Conservation (phyloP, 1,284 basidiomycete genomes). For the Phylloporus sp. region DNA sequence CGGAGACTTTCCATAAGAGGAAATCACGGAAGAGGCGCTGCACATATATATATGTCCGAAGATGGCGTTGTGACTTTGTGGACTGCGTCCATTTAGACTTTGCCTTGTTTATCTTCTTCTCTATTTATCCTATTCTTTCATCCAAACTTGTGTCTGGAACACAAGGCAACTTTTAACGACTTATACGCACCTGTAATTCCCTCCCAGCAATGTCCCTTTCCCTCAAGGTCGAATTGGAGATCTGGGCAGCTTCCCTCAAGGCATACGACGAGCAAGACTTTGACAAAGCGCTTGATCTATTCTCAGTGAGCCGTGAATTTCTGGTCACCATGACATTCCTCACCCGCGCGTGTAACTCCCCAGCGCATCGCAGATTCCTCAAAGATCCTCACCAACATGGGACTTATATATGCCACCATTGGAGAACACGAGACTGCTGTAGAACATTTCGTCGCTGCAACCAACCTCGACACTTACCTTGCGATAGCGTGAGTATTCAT, state of each 20-base stretch:
- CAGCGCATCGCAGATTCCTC: slow-evolving; percentile 82
- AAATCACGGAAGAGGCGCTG: neutral
- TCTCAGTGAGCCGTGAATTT: slow-evolving; percentile 55
- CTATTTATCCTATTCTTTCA: slow-evolving; percentile 2
- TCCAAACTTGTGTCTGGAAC: slow-evolving; percentile 29
- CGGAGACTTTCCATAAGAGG: neutral
- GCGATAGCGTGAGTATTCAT: slow-evolving; percentile 74
- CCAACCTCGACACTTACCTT: slow-evolving; percentile 77
- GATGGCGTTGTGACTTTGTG: slow-evolving; percentile 15
- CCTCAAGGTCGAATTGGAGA: slow-evolving; percentile 86
- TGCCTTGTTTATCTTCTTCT: neutral
- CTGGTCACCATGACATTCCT: neutral
- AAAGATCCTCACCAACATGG: slow-evolving; percentile 90
- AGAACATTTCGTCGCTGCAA: slow-evolving; percentile 77
- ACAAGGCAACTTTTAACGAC: slow-evolving; percentile 12
- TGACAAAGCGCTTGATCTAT: slow-evolving; percentile 71
- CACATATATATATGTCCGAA: neutral
- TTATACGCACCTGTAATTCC: slow-evolving; percentile 2
- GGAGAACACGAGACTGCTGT: slow-evolving; percentile 86
- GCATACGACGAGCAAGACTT: slow-evolving; percentile 87
- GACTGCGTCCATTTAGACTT: slow-evolving; percentile 28
- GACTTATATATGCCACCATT: slow-evolving; percentile 86
- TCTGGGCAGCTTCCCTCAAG: slow-evolving; percentile 82
- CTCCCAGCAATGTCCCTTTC: slow-evolving; percentile 67
- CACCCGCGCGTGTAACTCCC: neutral